These are phyloP conservation scores for Diaporthe citrichinensis DNA, from an alignment of 2,329 filamentous ascomycete species.

Conservation along the genomic window DNA sequence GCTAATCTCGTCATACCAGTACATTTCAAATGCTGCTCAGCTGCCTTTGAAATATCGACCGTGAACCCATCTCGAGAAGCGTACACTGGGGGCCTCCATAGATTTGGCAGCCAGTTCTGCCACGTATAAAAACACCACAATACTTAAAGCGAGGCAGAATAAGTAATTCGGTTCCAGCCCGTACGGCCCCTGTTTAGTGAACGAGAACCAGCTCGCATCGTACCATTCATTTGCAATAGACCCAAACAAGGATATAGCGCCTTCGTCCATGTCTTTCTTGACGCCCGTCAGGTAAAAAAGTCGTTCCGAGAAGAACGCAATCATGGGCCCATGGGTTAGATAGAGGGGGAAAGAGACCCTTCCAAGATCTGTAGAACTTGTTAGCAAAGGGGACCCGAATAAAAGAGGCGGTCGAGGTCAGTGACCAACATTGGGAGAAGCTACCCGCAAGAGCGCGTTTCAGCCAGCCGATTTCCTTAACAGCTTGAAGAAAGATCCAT, in stretches of 20 bases:
- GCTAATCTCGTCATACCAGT: neutral
- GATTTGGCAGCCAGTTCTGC: conserved; percentile 30
- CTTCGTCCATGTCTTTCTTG: conserved; percentile 4
- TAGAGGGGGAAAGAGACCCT: conserved; percentile 34
- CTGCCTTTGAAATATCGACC: neutral
- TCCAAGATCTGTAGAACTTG: conserved; percentile 16
- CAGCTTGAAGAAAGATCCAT: conserved; percentile 34
- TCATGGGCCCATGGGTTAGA: conserved; percentile 34
- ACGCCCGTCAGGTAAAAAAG: conserved; percentile 31
- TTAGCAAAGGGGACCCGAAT: neutral
- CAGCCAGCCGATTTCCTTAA: conserved; percentile 36
- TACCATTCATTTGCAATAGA: conserved; percentile 29
- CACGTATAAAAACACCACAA: conserved; percentile 29
- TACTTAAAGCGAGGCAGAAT: conserved; percentile 24
- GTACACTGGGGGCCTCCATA: conserved; percentile 30
- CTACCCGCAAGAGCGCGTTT: conserved; percentile 17
- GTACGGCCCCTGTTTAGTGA: conserved; percentile 12
- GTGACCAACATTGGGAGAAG: conserved; percentile 38
- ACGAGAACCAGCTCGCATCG: conserved; percentile 32
- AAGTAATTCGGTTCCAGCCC: conserved; percentile 35
- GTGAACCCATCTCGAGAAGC: conserved; percentile 18
- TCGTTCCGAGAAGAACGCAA: conserved; percentile 29
- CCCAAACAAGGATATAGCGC: neutral
- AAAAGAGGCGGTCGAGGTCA: neutral
- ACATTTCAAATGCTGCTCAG: neutral